Evolutionary conservation across 441 rosid species (phyloP).

Genomic region (Flueggea neowawraea): DNA sequence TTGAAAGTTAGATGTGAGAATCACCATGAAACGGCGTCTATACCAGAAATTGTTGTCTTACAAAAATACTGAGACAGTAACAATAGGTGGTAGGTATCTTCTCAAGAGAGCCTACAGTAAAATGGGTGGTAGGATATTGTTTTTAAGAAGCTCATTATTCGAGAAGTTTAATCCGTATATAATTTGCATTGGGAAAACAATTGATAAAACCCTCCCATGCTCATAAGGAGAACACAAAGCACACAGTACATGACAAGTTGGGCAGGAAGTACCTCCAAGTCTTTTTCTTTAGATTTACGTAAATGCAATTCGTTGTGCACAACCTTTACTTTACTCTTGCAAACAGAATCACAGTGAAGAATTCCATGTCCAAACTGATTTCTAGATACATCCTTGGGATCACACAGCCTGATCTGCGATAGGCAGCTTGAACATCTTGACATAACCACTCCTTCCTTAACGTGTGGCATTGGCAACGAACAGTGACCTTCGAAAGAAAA

Average conservation of each 20-base stretch:
- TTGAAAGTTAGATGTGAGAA: no score
- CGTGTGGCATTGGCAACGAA: conserved; percentile 78
- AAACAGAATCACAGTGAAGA: conserved; percentile 68
- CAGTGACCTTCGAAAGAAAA: conserved; percentile 47
- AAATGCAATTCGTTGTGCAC: conserved; percentile 56
- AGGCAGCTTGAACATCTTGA: conserved; percentile 76
- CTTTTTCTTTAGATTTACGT: conserved; percentile 48
- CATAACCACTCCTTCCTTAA: conserved; percentile 89
- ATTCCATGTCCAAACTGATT: conserved; percentile 76
- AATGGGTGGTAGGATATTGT: no score
- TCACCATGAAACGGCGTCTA: no score
- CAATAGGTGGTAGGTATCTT: no score
- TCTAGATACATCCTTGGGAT: conserved; percentile 63
- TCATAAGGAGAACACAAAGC: neutral
- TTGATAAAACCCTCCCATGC: neutral
- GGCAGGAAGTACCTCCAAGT: conserved; percentile 43
- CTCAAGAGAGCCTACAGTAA: no score
- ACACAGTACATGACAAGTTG: neutral
- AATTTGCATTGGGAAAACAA: neutral
- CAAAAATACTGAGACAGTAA: no score
- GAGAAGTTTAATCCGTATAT: no score
- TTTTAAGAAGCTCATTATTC: no score
- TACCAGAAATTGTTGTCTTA: no score
- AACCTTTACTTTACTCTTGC: conserved; percentile 60
- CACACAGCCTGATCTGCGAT: conserved; percentile 38